Evolutionary conservation across 1,139 yeast species (phyloP).

Genomic region (Geotrichum histeridarum): DNA sequence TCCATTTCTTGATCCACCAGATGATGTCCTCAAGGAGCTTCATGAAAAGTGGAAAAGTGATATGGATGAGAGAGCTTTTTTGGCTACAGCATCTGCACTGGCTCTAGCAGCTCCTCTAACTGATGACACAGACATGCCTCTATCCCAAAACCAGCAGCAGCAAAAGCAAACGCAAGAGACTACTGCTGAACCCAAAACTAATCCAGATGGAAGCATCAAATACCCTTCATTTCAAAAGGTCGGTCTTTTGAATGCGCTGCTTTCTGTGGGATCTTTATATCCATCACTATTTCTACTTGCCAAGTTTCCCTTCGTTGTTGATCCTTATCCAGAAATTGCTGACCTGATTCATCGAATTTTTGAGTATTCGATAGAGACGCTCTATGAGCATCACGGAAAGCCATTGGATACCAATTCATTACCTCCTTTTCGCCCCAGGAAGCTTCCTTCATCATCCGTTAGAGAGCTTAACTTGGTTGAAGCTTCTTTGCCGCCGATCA

Average conservation of each 20-base stretch:
- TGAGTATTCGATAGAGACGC: slow-evolving; percentile 48
- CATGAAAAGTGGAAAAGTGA: slow-evolving; percentile 47
- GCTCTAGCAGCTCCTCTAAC: slow-evolving; percentile 83
- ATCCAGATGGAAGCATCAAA: slow-evolving; percentile 24
- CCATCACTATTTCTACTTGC: slow-evolving; percentile 60
- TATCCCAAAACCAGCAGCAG: slow-evolving; percentile 20
- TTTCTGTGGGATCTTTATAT: slow-evolving; percentile 60
- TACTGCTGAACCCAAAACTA: slow-evolving; percentile 20
- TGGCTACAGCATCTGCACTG: slow-evolving; percentile 70
- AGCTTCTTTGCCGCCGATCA: slow-evolving; percentile 12
- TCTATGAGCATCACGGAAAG: slow-evolving; percentile 35
- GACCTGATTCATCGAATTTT: slow-evolving; percentile 49
- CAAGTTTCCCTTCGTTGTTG: slow-evolving; percentile 58
- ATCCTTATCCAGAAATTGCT: slow-evolving; percentile 51
- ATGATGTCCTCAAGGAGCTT: slow-evolving; percentile 41
- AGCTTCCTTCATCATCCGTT: slow-evolving; percentile 21
- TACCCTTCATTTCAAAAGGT: slow-evolving; percentile 33
- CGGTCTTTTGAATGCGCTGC: slow-evolving; percentile 49
- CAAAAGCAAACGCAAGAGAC: slow-evolving; percentile 14
- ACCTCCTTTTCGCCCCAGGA: slow-evolving; percentile 17
- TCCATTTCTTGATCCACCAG: slow-evolving; percentile 49
- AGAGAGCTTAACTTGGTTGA: slow-evolving; percentile 21
- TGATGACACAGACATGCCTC: slow-evolving; percentile 47
- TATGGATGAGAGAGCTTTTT: slow-evolving; percentile 56
- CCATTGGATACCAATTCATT: slow-evolving; percentile 8